A percentile compares a stretch with the other conserved stretches of the same genome.
phyloP scores from a whole-genome alignment of 1,284 basidiomycete genomes.

The Porogramme epimiltina region DNA sequence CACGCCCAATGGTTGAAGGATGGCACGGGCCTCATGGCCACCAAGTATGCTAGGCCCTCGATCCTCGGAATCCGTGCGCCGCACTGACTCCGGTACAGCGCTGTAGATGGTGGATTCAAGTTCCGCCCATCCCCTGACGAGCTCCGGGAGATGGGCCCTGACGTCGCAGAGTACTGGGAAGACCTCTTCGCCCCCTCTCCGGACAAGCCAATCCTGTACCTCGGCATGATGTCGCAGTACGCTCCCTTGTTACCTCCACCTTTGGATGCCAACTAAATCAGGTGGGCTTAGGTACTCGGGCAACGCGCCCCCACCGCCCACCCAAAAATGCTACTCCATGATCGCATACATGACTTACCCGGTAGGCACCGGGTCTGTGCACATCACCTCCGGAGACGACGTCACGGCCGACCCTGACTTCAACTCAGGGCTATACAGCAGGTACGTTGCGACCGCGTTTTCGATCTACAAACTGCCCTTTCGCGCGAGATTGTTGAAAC shows the following conservation, averaged over 20 bases:
- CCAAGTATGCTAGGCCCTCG: conserved; percentile 54
- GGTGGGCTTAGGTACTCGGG: conserved; percentile 4
- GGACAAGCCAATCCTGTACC: conserved; percentile 45
- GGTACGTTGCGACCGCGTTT: conserved; percentile 2
- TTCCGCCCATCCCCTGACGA: conserved; percentile 45
- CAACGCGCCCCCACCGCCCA: neutral
- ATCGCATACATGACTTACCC: conserved; percentile 34
- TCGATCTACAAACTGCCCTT: neutral
- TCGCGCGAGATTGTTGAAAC: no score
- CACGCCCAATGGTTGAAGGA: conserved; percentile 41
- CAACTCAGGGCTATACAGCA: conserved; percentile 21
- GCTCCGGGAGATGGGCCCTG: conserved; percentile 41
- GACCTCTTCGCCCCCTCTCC: conserved; percentile 40
- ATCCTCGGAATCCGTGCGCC: conserved; percentile 10
- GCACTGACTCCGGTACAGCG: conserved; percentile 31
- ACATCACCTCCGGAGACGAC: conserved; percentile 42
- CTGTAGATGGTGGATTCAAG: conserved; percentile 48
- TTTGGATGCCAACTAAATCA: neutral
- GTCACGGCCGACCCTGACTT: conserved; percentile 40
- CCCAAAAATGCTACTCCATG: neutral
- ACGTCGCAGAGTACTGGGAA: conserved; percentile 42
- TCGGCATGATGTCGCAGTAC: conserved; percentile 20
- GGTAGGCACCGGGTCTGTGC: conserved; percentile 41
- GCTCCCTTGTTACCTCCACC: neutral
- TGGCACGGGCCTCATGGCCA: conserved; percentile 47